Percentiles rank a stretch among this genome's conserved stretches.
These are phyloP conservation scores for Trametes maxima DNA, from an alignment of 768 basidiomycete species.

Conservation along the genomic window DNA sequence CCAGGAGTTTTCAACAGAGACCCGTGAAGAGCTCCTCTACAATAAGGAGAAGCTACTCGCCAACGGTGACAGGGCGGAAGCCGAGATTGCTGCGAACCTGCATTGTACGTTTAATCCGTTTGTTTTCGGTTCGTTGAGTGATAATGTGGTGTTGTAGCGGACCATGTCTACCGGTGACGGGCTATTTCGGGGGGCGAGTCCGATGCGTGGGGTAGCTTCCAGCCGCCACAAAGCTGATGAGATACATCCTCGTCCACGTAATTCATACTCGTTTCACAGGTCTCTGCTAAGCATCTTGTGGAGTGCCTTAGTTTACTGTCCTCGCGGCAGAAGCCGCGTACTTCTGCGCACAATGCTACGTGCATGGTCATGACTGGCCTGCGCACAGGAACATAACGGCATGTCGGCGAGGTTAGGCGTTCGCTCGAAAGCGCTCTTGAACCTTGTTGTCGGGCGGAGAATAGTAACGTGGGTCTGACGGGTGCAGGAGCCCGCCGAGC, in stretches of 20 bases:
- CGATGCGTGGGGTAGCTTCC: constrained; percentile 15
- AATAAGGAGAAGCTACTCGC: constrained; percentile 99
- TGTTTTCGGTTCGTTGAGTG: constrained; percentile 11
- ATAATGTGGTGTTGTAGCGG: constrained; percentile 50
- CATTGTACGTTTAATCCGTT: constrained; percentile 50
- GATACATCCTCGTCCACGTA: constrained; percentile 21
- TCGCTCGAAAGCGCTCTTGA: constrained; percentile 1
- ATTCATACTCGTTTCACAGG: constrained; percentile 13
- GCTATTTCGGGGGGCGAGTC: constrained; percentile 1
- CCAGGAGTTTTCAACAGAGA: constrained; percentile 96
- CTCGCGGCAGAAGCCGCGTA: constrained; percentile 19
- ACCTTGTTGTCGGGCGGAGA: constrained; percentile 15
- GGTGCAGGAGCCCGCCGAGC: constrained; percentile 1
- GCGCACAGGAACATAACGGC: constrained; percentile 1
- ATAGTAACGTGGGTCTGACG: constrained; percentile 19
- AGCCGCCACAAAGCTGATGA: constrained; percentile 28
- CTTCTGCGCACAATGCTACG: constrained; percentile 13
- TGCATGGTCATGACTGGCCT: constrained; percentile 9
- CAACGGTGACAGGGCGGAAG: constrained; percentile 95
- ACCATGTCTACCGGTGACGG: constrained; percentile 82
- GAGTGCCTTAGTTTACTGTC: constrained; percentile 13
- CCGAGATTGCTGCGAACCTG: constrained; percentile 95
- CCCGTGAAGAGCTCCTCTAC: constrained; percentile 96
- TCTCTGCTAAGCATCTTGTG: neutral
- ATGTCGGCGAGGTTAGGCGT: constrained; percentile 8